Percentiles rank a stretch among this genome's conserved stretches.
phyloP scores from a whole-genome alignment of 305 asterid species.

The Solanum chacoense region DNA sequence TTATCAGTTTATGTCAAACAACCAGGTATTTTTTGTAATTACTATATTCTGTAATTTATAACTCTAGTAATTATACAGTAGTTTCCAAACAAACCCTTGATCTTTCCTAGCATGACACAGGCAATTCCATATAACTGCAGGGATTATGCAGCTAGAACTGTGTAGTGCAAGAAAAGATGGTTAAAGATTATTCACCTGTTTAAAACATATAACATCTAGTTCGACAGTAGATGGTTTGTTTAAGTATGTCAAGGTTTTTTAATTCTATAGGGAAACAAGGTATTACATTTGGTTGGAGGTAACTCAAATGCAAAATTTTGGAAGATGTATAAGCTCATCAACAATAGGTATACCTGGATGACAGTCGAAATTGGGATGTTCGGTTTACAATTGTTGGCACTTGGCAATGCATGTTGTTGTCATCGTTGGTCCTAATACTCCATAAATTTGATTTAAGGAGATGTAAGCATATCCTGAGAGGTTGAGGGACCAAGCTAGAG shows the following conservation, averaged over 20 bases:
- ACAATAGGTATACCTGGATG: background rate
- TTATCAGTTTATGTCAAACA: background rate
- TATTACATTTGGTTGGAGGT: background rate
- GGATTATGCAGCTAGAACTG: background rate
- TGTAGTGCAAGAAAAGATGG: background rate
- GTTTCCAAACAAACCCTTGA: background rate
- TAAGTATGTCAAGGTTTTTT: background rate
- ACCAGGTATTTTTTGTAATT: background rate
- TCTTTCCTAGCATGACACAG: background rate
- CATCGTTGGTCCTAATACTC: background rate
- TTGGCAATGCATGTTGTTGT: background rate
- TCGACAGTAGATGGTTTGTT: background rate
- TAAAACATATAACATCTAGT: background rate
- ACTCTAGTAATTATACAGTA: background rate
- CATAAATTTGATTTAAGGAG: background rate
- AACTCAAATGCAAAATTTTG: background rate
- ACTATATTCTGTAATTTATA: background rate
- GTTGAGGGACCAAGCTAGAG: background rate
- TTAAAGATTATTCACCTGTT: background rate
- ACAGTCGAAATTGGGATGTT: background rate
- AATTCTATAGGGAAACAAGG: background rate
- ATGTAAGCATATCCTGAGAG: background rate
- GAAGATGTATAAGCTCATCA: background rate
- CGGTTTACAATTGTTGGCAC: background rate
- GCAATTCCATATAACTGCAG: background rate